A percentile compares a stretch with the other conserved stretches of the same genome.
Evolutionary conservation across 768 basidiomycete species (phyloP).

Genomic region (Leccinum rimulosum): DNA sequence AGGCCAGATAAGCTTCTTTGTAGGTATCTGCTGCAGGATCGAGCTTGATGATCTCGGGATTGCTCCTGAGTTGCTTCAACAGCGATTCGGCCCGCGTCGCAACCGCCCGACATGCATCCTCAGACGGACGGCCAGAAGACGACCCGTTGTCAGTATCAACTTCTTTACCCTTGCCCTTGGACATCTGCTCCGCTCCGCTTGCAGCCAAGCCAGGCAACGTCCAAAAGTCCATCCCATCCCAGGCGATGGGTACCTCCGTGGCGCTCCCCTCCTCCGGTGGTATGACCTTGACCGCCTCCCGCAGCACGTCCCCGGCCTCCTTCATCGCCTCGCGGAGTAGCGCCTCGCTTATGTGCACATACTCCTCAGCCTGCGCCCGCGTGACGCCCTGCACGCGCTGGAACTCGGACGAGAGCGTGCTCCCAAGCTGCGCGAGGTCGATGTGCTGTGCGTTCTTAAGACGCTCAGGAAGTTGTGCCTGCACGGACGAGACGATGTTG

Average conservation of each 20-base stretch:
- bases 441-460: no score
- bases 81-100: slow-evolving; percentile 77
- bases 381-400: slow-evolving; percentile 37
- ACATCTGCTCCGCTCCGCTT: slow-evolving; percentile 15
- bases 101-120: slow-evolving; percentile 51
- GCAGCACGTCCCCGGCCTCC: slow-evolving; percentile 78
- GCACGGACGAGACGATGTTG: slow-evolving; percentile 18
- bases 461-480: no score
- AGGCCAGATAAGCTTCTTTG: slow-evolving; percentile 51
- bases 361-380: slow-evolving; percentile 79
- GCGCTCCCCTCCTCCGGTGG: slow-evolving; percentile 69
- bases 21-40: slow-evolving; percentile 70
- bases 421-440: no score
- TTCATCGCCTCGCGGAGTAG: slow-evolving; percentile 67
- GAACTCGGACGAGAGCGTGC: no score
- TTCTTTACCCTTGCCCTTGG: slow-evolving; percentile 40
- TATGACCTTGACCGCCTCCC: slow-evolving; percentile 89
- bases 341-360: slow-evolving; percentile 71
- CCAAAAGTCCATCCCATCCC: slow-evolving; percentile 91
- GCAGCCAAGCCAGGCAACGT: slow-evolving; percentile 49
- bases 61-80: slow-evolving; percentile 66
- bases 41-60: slow-evolving; percentile 70
- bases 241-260: slow-evolving; percentile 41
- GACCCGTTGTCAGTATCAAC: slow-evolving; percentile 17
- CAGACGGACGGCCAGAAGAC: slow-evolving; percentile 30